Evolutionary conservation across 2,329 filamentous ascomycete species (phyloP), one percentile per base, ranked within the genome.

Genomic region (Sclerotinia sclerotiorum): DNA sequence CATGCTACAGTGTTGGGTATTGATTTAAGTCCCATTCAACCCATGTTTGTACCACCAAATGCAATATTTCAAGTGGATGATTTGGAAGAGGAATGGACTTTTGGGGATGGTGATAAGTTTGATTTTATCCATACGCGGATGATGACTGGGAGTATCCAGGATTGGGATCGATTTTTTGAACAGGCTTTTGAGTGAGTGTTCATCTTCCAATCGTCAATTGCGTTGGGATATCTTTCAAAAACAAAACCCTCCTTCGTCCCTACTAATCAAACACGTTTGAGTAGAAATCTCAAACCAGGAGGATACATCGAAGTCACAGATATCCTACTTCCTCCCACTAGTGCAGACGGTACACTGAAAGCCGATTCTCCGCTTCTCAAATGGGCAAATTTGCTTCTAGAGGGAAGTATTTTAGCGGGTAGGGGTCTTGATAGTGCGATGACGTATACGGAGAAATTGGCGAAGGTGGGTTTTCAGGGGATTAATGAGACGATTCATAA

Each of bases 41-140:
- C 78, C 13, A 82, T 77, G n/a, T 65, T 65, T 46, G 82, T 88
- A 8, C 85, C 85, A 5, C 82, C 84, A 2, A 87, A 87, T 71
- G 81, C 85, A 32, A 79, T 81, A 44, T 87, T 87, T 72, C 79
- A 85, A 73, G 81, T 88, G 11, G 86, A 88, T 68, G 86, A 88
- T 71, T 81, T 84, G 46, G 85, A 88, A 74, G 81, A 81, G 68
- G 80, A 81, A 4, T 88, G 86, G 86, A 65, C 52, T 35, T 76
- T 85, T 29, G 81, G 85, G 68, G 62, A 63, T 13, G 46, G 19
- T 17, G 67, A 70, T n/a, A 29, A 65, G 55, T 73, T 73, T 65
- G 72, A 72, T 39, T 72, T 69, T 49, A 68, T 73, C 15, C 64
- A 73, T 67, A 32, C 57, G 7, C 44, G 67, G n/a, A 65, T 65